Conservation (phyloP, 164 flowering plant genomes). For the Akebia trifoliata region DNA sequence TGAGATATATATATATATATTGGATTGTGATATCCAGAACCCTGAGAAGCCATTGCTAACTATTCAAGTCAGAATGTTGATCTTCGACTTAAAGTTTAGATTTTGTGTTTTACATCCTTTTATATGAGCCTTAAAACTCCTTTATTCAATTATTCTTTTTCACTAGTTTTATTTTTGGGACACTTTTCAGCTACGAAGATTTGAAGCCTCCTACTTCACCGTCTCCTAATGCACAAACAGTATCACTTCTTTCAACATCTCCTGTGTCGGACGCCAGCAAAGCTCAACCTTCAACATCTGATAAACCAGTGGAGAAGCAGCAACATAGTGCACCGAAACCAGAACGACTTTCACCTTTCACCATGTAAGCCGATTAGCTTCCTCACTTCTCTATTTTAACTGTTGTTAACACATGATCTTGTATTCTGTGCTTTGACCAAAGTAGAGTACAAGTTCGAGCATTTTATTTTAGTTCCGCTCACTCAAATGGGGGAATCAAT, state of each 20-base stretch:
- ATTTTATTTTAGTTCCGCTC: neutral
- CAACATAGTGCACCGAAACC: constrained; percentile 23
- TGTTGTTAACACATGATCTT: no score
- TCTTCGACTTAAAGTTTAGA: no score
- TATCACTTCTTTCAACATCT: constrained; percentile 13
- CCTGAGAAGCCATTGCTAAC: no score
- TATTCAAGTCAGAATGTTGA: no score
- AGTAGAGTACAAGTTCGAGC: neutral
- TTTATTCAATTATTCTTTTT: no score
- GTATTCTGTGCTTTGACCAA: no score
- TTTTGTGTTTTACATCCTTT: no score
- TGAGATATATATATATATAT: no score
- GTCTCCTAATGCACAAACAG: constrained; percentile 40
- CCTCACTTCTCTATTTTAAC: neutral
- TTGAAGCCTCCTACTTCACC: constrained; percentile 65
- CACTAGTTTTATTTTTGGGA: no score
- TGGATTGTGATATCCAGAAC: no score
- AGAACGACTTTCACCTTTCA: constrained; percentile 54
- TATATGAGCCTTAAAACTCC: no score
- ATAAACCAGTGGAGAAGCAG: constrained; percentile 13
- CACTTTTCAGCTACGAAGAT: constrained; percentile 50
- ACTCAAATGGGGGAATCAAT: no score
- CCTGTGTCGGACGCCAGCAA: constrained; percentile 7
- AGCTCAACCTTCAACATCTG: constrained; percentile 15
- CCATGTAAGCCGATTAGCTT: constrained; percentile 35